These are phyloP conservation scores for Maudiozyma serrabonitensis DNA, from an alignment of 805 yeast genomes.

Conservation along the genomic window DNA sequence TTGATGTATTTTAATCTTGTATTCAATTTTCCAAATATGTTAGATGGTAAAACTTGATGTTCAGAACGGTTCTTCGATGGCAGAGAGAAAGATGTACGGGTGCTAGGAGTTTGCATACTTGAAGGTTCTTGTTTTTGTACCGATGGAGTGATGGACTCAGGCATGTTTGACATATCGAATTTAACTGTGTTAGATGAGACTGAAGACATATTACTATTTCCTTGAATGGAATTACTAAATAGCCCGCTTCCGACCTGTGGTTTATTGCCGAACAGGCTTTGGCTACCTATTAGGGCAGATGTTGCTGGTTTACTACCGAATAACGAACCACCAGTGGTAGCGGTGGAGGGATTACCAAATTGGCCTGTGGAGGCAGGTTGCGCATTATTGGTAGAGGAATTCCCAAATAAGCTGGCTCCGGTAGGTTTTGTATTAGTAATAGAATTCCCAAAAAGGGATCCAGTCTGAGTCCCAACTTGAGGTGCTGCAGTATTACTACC, in stretches of 20 bases:
- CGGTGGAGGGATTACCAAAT: not conserved
- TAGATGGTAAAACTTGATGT: constrained; percentile 14
- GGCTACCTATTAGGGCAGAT: not conserved
- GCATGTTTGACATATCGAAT: constrained; percentile 28
- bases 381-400: not conserved
- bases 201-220: not conserved
- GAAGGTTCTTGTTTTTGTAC: constrained; percentile 6
- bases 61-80: constrained; percentile 15
- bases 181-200: constrained; percentile 28
- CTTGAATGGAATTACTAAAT: constrained; percentile 3
- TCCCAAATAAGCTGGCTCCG: not conserved
- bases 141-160: constrained; percentile 32
- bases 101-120: not conserved
- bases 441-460: not conserved
- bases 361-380: not conserved
- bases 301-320: constrained; percentile 11
- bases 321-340: constrained; percentile 1
- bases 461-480: not conserved
- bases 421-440: not conserved
- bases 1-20: constrained; percentile 26
- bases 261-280: constrained; percentile 10
- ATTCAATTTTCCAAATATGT: constrained; percentile 30
- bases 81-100: constrained; percentile 11
- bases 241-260: constrained; percentile 5
- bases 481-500: constrained; percentile 7